Base-by-base conservation (phyloP, 306 rosid genomes). In the Ammopiptanthus mongolicus region DNA sequence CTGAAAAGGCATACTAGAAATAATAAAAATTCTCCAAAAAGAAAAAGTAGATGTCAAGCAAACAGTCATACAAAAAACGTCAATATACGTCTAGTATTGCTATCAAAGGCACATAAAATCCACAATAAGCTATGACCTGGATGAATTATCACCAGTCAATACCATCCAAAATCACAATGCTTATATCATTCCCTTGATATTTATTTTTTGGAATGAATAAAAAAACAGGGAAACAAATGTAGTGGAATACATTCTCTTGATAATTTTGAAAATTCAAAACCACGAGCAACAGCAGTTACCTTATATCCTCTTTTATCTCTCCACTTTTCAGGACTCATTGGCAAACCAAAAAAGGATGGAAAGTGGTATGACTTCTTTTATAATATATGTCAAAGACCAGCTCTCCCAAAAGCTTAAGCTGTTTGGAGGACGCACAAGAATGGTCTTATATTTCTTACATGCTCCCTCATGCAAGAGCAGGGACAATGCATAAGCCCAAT, bases 201-300 rank as follows among this genome's bases (percentile, higher is more conserved):
- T 17, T 19, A 28, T 18, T 55, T 18, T 65, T 19, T 46, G 31
- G 41, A 77, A 6, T 13, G 37, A 68, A 65, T 21, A 67, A 46
- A 19, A 66, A 21, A 19, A 36, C 6, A 77, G 46, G 11, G 76
- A 46, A 59, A 34, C 0, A 46, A 13, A 58, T 19, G 15, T 31
- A 10, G 60, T 5, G n/a, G 50, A 39, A 36, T 39, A 47, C 59
- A 50, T 65, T 65, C 66, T 65, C 67, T 11, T 55, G 36, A 56
- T 65, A 2, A 53, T 55, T 76, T 55, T n/a, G 28, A 76, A 41
- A 76, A 41, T 25, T 76, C 46, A 75, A 10, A 37, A 65, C 65
- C 73, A 75, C 37, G 22, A 37, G 37, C n/a, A 76, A 75, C 15
- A 65, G 31, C 46, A 65, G 28, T 39, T 39, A 75, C 68, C 59